Evolutionary conservation across 768 basidiomycete genomes (phyloP).

Genomic region (Leccinum pellstonianum): DNA sequence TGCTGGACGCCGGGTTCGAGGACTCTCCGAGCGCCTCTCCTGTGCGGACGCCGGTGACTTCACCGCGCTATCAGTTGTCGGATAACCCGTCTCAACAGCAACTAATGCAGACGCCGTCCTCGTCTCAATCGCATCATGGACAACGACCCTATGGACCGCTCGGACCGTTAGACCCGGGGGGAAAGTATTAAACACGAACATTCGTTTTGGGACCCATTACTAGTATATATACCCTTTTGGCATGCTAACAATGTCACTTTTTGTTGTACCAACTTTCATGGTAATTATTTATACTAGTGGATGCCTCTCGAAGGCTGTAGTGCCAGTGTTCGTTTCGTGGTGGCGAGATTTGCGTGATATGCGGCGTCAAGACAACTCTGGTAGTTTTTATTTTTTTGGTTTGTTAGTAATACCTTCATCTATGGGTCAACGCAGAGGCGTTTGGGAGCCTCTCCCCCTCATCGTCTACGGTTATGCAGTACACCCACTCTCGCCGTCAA

Average conservation of each 20-base stretch:
- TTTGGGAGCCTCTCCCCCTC: slow-evolving; percentile 64
- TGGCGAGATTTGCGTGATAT: too few species aligned
- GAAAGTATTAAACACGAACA: slow-evolving; percentile 41
- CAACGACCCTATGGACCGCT: slow-evolving; percentile 47
- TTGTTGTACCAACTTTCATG: slow-evolving; percentile 17
- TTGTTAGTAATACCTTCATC: slow-evolving; percentile 12
- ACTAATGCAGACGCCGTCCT: slow-evolving; percentile 29
- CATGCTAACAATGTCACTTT: not conserved
- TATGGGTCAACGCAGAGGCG: slow-evolving; percentile 38
- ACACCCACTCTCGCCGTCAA: slow-evolving; percentile 75
- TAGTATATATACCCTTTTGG: slow-evolving; percentile 2
- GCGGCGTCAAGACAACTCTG: too few species aligned
- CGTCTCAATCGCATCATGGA: slow-evolving; percentile 40
- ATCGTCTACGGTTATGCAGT: slow-evolving; percentile 92
- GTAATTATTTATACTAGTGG: not conserved
- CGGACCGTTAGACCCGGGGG: slow-evolving; percentile 61
- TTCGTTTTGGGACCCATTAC: slow-evolving; percentile 20
- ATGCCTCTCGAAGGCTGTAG: too few species aligned
- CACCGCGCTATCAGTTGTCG: slow-evolving; percentile 61
- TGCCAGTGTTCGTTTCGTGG: too few species aligned
- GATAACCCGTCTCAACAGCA: slow-evolving; percentile 46
- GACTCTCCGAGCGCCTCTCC: slow-evolving; percentile 54
- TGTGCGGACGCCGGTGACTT: slow-evolving; percentile 29
- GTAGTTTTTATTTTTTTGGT: too few species aligned
- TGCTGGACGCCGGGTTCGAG: slow-evolving; percentile 90